These are phyloP conservation scores for Nevesoporus exiguus DNA, from an alignment of 768 basidiomycete genomes.

Conservation along the genomic window DNA sequence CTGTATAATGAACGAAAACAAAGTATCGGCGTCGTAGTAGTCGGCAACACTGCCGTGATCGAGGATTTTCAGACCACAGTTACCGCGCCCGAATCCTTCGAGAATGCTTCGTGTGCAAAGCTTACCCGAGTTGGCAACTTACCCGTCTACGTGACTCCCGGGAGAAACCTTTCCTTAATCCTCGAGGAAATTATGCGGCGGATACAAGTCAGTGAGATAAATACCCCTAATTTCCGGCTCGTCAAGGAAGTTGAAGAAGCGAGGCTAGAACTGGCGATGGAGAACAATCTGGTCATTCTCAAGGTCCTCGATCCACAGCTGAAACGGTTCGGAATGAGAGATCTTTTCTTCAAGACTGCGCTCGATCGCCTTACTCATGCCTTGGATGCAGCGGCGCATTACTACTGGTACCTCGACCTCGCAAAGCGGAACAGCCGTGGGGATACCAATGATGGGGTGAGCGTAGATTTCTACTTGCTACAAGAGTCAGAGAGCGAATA, in stretches of 20 bases:
- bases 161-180: neutral
- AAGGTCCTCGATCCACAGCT: conserved; percentile 1
- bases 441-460: neutral
- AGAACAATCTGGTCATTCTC: neutral
- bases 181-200: neutral
- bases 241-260: neutral
- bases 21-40: neutral
- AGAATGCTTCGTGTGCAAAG: conserved; percentile 1
- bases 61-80: conserved; percentile 15
- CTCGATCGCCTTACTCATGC: neutral
- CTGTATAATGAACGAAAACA: conserved; percentile 15
- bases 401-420: conserved; percentile 22
- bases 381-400: conserved; percentile 16
- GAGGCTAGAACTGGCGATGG: neutral
- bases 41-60: conserved; percentile 7
- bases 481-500: neutral
- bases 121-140: conserved; percentile 2
- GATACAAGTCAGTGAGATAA: neutral
- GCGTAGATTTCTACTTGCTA: conserved; percentile 14
- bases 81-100: neutral
- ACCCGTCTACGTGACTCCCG: neutral
- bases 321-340: neutral
- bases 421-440: neutral
- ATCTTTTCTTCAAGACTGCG: neutral
- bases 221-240: neutral